phyloP scores from a whole-genome alignment of 163 green algal genomes.

The Scenedesmus sp. region DNA sequence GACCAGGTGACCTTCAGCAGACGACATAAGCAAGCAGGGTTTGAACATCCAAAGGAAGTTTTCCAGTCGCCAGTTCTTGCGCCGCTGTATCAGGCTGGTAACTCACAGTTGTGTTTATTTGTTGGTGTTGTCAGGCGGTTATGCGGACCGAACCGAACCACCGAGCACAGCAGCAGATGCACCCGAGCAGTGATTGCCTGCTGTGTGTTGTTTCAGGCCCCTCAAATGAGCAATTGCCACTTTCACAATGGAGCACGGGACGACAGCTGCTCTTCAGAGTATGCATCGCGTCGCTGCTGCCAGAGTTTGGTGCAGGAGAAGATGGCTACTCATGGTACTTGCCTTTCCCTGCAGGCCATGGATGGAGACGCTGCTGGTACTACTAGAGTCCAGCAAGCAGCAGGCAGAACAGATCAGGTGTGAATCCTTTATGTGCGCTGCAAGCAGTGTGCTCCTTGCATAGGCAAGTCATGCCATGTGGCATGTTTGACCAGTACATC shows the following conservation, averaged over 20 bases:
- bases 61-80: not conserved
- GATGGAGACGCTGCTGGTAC: constrained; percentile 12
- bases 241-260: not conserved
- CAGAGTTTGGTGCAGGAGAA: not conserved
- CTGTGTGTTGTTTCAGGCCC: not conserved
- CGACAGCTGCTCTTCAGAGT: not conserved
- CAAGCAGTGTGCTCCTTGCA: not conserved
- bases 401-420: constrained; percentile 30
- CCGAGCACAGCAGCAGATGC: not conserved
- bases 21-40: not conserved
- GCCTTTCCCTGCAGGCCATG: not conserved
- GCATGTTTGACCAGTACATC: not conserved
- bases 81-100: not conserved
- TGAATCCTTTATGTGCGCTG: not conserved
- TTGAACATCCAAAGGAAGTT: not conserved
- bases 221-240: not conserved
- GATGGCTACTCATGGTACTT: not conserved
- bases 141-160: not conserved
- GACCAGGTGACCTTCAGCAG: not conserved
- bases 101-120: not conserved
- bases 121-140: too few relatives aligned
- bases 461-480: not conserved
- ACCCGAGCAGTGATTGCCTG: not conserved
- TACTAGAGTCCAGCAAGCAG: constrained; percentile 28
- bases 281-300: not conserved